A percentile compares a stretch with the other conserved stretches of the same genome.
Conservation (phyloP, 1,284 basidiomycete species). For the Ceratobasidium sp. region DNA sequence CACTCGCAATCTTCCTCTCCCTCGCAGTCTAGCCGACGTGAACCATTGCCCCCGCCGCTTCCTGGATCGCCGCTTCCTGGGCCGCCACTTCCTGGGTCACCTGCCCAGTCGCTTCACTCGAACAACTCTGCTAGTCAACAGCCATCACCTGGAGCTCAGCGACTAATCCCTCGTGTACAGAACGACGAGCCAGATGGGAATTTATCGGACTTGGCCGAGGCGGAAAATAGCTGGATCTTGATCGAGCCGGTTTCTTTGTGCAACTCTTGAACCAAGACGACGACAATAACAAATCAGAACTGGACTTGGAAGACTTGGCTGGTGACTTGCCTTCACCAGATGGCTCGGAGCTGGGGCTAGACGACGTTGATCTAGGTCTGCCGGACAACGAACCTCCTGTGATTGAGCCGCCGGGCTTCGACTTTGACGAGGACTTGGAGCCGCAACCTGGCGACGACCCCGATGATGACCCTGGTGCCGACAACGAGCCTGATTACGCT, state of each 20-base stretch:
- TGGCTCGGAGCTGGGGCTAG: not conserved
- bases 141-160: not conserved
- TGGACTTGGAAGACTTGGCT: not conserved
- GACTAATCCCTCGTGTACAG: not conserved
- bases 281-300: not conserved
- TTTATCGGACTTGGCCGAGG: not conserved
- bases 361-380: not conserved
- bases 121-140: not conserved
- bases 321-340: not conserved
- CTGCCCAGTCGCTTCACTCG: not conserved
- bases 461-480: not conserved
- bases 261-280: not conserved
- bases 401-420: not conserved
- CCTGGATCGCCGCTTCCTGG: too few relatives aligned
- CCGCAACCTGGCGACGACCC: not conserved
- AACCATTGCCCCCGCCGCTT: too few relatives aligned
- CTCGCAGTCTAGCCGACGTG: too few relatives aligned
- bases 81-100: not conserved
- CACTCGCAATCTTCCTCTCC: too few relatives aligned
- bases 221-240: too few relatives aligned
- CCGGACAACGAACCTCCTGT: not conserved
- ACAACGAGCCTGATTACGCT: not conserved
- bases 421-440: not conserved
- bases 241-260: not conserved
- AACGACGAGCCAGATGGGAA: not conserved